Conservation (phyloP, 768 basidiomycete species). For the Tylopilus rubrobrunneus region DNA sequence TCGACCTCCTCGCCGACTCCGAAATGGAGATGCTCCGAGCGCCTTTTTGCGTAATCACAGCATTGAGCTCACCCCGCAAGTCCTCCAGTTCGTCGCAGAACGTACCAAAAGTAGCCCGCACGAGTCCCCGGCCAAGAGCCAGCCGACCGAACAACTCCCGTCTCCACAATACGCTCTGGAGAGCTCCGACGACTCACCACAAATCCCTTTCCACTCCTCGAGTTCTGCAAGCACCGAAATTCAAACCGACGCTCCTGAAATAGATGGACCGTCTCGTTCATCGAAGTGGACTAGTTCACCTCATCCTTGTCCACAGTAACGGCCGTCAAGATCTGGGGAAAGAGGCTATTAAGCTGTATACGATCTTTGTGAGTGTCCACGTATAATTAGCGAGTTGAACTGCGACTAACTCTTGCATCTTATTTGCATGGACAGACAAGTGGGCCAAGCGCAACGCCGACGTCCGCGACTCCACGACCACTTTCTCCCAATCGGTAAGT, state of each 20-base stretch:
- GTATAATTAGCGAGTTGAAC: too few species aligned
- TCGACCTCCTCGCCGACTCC: conserved; percentile 60
- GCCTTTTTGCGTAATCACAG: conserved; percentile 58
- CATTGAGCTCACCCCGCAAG: conserved; percentile 66
- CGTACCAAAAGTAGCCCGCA: conserved; percentile 43
- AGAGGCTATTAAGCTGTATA: too few species aligned
- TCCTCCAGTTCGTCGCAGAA: conserved; percentile 61
- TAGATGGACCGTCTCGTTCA: conserved; percentile 37
- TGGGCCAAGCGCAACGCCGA: too few species aligned
- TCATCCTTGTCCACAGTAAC: conserved; percentile 68
- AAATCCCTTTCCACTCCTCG: conserved; percentile 28
- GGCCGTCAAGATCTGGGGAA: too few species aligned
- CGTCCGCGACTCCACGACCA: too few species aligned
- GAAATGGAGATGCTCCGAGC: conserved; percentile 59
- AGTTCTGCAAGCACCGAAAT: conserved; percentile 49
- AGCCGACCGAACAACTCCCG: conserved; percentile 7
- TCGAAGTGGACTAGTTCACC: conserved; percentile 54
- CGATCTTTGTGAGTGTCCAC: too few species aligned
- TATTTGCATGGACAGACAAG: too few species aligned
- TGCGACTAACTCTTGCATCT: too few species aligned
- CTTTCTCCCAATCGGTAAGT: too few species aligned
- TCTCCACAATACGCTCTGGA: conserved; percentile 15
- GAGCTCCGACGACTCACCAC: conserved; percentile 34
- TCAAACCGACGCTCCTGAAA: conserved; percentile 54
- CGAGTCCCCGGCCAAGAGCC: conserved; percentile 23